Evolutionary conservation across 768 basidiomycete genomes (phyloP).

Genomic region (Baorangia bicolor): DNA sequence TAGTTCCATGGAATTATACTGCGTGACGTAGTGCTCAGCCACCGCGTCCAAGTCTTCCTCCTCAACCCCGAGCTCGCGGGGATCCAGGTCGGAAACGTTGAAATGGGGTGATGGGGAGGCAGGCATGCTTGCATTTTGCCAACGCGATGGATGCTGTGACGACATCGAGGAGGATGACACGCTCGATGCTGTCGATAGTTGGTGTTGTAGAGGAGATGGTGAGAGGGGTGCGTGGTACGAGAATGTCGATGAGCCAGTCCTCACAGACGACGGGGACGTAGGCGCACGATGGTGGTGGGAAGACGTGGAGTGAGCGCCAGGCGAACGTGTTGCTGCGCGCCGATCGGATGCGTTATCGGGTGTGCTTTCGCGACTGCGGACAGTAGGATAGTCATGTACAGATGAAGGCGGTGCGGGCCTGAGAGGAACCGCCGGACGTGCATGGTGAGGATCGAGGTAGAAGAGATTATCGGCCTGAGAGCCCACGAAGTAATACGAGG

Average conservation of each 20-base stretch:
- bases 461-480: slow-evolving; percentile 85
- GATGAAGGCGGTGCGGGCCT: slow-evolving; percentile 44
- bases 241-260: slow-evolving; percentile 47
- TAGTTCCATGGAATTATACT: slow-evolving; percentile 73
- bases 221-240: slow-evolving; percentile 61
- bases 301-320: slow-evolving; percentile 17
- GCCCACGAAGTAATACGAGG: slow-evolving; percentile 97
- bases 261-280: slow-evolving; percentile 51
- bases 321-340: slow-evolving; percentile 27
- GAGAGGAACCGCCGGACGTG: slow-evolving; percentile 74
- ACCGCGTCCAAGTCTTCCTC: slow-evolving; percentile 41
- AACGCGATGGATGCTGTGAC: slow-evolving; percentile 31
- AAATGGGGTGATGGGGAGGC: slow-evolving; percentile 21
- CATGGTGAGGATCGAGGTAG: slow-evolving; percentile 79
- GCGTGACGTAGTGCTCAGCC: slow-evolving; percentile 64
- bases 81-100: slow-evolving; percentile 34
- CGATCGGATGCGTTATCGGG: slow-evolving; percentile 32
- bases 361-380: slow-evolving; percentile 29
- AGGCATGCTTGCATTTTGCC: slow-evolving; percentile 27
- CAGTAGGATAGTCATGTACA: slow-evolving; percentile 20
- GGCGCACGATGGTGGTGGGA: slow-evolving; percentile 38
- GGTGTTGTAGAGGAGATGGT: slow-evolving; percentile 65
- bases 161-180: slow-evolving; percentile 32
- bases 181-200: slow-evolving; percentile 48
- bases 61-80: slow-evolving; percentile 36